Conservation (phyloP, 2,329 filamentous ascomycete genomes). For the Knufia petricola region DNA sequence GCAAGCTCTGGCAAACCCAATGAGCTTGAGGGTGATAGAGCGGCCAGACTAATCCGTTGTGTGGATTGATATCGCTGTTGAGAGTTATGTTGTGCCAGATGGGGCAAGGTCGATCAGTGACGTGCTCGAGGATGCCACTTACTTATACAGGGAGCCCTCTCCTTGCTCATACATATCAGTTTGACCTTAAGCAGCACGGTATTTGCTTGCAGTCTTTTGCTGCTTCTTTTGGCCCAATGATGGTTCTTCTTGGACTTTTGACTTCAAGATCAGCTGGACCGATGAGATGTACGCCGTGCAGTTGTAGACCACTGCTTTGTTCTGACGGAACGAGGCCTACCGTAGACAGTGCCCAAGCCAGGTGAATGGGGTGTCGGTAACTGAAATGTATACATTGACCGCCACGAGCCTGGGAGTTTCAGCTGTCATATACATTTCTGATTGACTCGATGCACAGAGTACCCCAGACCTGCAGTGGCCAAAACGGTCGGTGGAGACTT, state of each 20-base stretch:
- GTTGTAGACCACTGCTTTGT: too few species aligned
- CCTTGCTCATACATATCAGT: conserved; percentile 1
- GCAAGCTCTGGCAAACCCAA: too few species aligned
- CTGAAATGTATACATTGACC: conserved; percentile 1
- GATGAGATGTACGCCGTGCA: too few species aligned
- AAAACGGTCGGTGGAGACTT: conserved; percentile 1
- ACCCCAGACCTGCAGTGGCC: conserved; percentile 6
- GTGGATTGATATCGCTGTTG: too few species aligned
- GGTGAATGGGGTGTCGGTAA: background rate
- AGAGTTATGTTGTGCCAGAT: background rate
- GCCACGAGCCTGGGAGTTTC: conserved; percentile 7
- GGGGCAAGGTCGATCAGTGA: background rate
- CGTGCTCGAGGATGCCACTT: background rate
- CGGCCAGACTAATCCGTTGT: too few species aligned
- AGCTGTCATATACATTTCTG: conserved; percentile 10
- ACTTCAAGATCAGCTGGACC: too few species aligned
- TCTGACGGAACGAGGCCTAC: too few species aligned
- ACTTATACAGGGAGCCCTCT: background rate
- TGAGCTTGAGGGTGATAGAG: too few species aligned
- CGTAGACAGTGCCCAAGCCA: too few species aligned
- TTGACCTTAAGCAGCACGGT: background rate
- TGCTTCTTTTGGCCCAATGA: too few species aligned
- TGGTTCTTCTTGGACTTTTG: too few species aligned
- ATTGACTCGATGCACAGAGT: conserved; percentile 2
- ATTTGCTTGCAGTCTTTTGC: too few species aligned